phyloP scores from a whole-genome alignment of 371 early-diverging fungal genomes.

The Haplosporangium sp. region DNA sequence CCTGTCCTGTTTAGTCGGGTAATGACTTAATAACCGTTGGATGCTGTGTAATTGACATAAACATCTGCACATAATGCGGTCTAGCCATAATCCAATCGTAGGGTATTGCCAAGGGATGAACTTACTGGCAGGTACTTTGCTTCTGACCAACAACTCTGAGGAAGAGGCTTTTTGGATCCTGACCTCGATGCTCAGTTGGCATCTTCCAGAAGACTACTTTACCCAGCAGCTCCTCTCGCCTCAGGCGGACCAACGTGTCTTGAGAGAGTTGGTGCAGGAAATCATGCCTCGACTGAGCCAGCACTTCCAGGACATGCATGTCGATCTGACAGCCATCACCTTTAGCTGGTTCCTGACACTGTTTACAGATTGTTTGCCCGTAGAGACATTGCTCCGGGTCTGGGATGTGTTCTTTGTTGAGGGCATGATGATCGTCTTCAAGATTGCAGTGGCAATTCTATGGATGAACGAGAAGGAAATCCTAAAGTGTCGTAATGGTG shows the following conservation, averaged over 20 bases:
- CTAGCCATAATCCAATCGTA: constrained; percentile 53
- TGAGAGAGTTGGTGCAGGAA: constrained; percentile 49
- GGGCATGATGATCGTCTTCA: constrained; percentile 51
- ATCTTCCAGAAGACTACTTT: constrained; percentile 54
- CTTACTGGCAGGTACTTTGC: constrained; percentile 53
- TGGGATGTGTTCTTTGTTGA: constrained; percentile 58
- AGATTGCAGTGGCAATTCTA: constrained; percentile 53
- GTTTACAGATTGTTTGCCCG: constrained; percentile 53
- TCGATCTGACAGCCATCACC: constrained; percentile 55
- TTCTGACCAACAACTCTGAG: constrained; percentile 49
- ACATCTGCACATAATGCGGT: background rate
- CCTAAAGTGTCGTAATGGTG: constrained; percentile 55
- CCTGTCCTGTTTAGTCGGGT: background rate
- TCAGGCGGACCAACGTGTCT: constrained; percentile 55
- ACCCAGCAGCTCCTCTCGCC: constrained; percentile 51
- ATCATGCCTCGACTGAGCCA: constrained; percentile 43
- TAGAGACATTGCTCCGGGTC: constrained; percentile 52
- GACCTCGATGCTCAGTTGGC: constrained; percentile 42
- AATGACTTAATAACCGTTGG: background rate
- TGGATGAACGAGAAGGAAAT: constrained; percentile 57
- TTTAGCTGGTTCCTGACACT: constrained; percentile 60
- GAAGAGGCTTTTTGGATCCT: constrained; percentile 58
- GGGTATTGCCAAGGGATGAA: constrained; percentile 61
- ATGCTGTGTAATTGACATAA: background rate
- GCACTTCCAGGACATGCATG: constrained; percentile 50